Evolutionary conservation across 2,329 filamentous ascomycete genomes (phyloP).

Genomic region (Periconia digitata): DNA sequence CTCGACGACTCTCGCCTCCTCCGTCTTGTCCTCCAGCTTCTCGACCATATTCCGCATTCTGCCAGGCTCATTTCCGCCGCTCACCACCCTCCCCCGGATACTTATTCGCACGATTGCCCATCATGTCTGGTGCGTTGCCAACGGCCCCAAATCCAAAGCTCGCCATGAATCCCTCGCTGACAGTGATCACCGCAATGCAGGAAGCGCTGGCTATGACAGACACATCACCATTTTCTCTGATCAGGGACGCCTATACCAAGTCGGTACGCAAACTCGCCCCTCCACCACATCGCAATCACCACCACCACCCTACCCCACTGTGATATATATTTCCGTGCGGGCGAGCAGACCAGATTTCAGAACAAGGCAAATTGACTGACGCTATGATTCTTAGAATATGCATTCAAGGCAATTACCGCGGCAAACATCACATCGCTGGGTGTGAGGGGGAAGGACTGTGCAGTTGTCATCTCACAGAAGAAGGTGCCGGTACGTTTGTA

Average conservation of each 20-base stretch:
- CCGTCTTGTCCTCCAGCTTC: background rate
- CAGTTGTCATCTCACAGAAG: slow-evolving; percentile 97
- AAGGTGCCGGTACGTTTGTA: slow-evolving; percentile 84
- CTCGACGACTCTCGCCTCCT: slow-evolving; percentile 33
- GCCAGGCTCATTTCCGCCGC: background rate
- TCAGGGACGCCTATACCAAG: slow-evolving; percentile 98
- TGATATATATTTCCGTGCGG: background rate
- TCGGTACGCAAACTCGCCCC: slow-evolving; percentile 68
- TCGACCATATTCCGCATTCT: background rate
- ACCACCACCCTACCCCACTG: too few species aligned
- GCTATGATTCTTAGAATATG: slow-evolving; percentile 74
- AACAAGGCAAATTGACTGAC: background rate
- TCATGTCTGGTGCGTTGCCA: slow-evolving; percentile 45
- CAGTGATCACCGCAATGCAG: slow-evolving; percentile 26
- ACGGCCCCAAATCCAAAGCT: slow-evolving; percentile 13
- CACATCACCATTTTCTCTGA: slow-evolving; percentile 99
- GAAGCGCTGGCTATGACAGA: slow-evolving; percentile 78
- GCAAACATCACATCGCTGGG: slow-evolving; percentile 99
- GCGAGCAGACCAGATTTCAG: background rate
- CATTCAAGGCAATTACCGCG: slow-evolving; percentile 99
- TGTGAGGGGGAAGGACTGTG: slow-evolving; percentile 93
- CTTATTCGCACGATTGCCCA: slow-evolving; percentile 32
- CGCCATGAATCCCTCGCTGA: slow-evolving; percentile 29
- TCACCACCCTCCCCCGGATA: slow-evolving; percentile 14
- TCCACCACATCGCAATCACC: too few species aligned